These are phyloP conservation scores for Cladophialophora chaetospira DNA, from an alignment of 2,329 filamentous ascomycete genomes.

Conservation along the genomic window DNA sequence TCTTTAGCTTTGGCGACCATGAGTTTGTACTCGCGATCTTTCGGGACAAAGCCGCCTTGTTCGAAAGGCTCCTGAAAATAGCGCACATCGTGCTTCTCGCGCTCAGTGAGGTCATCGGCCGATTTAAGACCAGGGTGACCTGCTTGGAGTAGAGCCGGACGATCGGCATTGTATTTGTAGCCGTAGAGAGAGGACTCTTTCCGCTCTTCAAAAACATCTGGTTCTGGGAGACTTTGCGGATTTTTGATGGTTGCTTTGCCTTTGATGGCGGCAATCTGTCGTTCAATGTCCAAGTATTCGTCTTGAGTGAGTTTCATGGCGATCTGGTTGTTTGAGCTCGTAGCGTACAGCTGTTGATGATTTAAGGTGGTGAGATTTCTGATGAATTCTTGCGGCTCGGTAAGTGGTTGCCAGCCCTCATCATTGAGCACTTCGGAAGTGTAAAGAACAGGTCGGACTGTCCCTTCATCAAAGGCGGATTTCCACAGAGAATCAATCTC, in stretches of 20 bases:
- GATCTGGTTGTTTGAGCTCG: slow-evolving; percentile 57
- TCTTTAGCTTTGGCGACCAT: slow-evolving; percentile 41
- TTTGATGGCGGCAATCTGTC: slow-evolving; percentile 51
- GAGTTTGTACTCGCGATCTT: slow-evolving; percentile 44
- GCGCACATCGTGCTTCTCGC: slow-evolving; percentile 39
- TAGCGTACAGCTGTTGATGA: slow-evolving; percentile 49
- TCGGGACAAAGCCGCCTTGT: slow-evolving; percentile 53
- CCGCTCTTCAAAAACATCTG: slow-evolving; percentile 58
- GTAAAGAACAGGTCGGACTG: slow-evolving; percentile 29
- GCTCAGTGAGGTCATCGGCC: slow-evolving; percentile 29
- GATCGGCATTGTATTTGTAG: slow-evolving; percentile 58
- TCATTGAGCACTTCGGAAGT: slow-evolving; percentile 25
- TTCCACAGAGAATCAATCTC: slow-evolving; percentile 28
- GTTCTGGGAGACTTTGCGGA: slow-evolving; percentile 45
- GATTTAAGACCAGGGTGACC: slow-evolving; percentile 39
- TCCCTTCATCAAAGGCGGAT: slow-evolving; percentile 28
- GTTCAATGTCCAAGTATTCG: slow-evolving; percentile 56
- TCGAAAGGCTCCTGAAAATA: slow-evolving; percentile 60
- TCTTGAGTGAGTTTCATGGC: slow-evolving; percentile 60
- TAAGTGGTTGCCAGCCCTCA: slow-evolving; percentile 31
- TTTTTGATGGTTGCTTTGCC: slow-evolving; percentile 57
- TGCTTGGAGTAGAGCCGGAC: slow-evolving; percentile 27
- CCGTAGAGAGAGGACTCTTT: slow-evolving; percentile 64
- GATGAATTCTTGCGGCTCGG: slow-evolving; percentile 28
- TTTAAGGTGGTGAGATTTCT: slow-evolving; percentile 23